Evolutionary conservation across 2,329 filamentous ascomycete species (phyloP).

Genomic region (Fonsecaea erecta): DNA sequence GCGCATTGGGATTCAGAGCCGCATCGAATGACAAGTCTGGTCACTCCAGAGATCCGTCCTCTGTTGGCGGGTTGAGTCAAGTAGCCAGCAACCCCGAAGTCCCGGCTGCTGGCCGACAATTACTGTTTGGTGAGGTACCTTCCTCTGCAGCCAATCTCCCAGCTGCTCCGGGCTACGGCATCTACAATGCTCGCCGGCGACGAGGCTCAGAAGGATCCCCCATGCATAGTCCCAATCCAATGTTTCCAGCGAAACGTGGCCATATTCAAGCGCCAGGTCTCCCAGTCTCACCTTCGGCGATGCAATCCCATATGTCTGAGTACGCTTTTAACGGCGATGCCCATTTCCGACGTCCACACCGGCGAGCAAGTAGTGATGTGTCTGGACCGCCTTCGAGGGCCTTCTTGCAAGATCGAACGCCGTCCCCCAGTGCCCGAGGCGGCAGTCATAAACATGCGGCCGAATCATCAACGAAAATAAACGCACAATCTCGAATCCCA

Average conservation of each 20-base stretch:
- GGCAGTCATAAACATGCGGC: not conserved
- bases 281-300: constrained; percentile 8
- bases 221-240: constrained; percentile 58
- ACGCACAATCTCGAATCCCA: constrained; percentile 30
- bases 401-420: not conserved
- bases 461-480: constrained; percentile 14
- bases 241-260: constrained; percentile 39
- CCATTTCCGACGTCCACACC: constrained; percentile 22
- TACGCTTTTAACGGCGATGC: not conserved
- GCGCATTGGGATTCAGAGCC: constrained; percentile 13
- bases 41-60: constrained; percentile 11
- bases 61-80: constrained; percentile 11
- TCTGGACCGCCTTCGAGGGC: constrained; percentile 15
- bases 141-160: constrained; percentile 53
- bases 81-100: constrained; percentile 17
- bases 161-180: constrained; percentile 60
- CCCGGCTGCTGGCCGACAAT: constrained; percentile 49
- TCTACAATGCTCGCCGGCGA: constrained; percentile 59
- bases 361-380: constrained; percentile 36
- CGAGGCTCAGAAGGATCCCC: constrained; percentile 72
- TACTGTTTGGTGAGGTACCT: constrained; percentile 76
- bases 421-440: constrained; percentile 2
- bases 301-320: not conserved
- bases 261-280: not conserved
- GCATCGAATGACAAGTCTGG: not conserved